phyloP scores from a whole-genome alignment of 257 asterid genomes.

The Asclepias syriaca region DNA sequence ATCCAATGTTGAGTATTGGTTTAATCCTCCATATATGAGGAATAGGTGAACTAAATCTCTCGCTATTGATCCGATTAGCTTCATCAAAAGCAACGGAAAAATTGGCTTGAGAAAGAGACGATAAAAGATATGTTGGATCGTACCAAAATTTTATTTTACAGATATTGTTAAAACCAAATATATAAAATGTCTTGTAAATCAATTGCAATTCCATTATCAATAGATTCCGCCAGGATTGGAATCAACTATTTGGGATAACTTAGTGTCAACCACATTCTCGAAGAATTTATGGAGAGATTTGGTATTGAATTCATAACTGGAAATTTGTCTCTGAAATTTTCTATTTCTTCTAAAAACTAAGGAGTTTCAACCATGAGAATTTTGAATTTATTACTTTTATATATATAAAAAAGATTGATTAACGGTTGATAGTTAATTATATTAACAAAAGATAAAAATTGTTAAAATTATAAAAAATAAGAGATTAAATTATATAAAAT shows the following conservation, averaged over 20 bases:
- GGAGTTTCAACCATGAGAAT: no score
- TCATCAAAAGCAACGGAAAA: conserved; percentile 41
- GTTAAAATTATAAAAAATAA: no score
- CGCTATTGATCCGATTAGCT: conserved; percentile 20
- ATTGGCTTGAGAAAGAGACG: conserved; percentile 33
- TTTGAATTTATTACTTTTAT: no score
- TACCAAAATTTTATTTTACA: conserved; percentile 53
- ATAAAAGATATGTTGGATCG: conserved; percentile 46
- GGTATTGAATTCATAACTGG: conserved; percentile 50
- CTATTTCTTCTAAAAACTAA: conserved; percentile 24
- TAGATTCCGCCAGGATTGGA: conserved; percentile 34
- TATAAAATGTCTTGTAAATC: conserved; percentile 54
- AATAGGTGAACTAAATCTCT: conserved; percentile 24
- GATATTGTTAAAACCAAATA: conserved; percentile 56
- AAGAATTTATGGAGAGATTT: conserved; percentile 43
- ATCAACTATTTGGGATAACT: conserved; percentile 30
- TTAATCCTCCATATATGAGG: conserved; percentile 41
- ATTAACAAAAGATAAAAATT: no score
- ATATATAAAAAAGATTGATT: no score
- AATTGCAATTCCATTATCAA: conserved; percentile 10
- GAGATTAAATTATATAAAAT: no score
- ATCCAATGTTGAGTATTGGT: conserved; percentile 27
- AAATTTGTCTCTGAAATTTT: conserved; percentile 45
- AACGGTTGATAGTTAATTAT: no score
- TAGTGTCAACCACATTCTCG: conserved; percentile 41